Evolutionary conservation across 805 yeast genomes (phyloP).

Genomic region (Pichia occidentalis): DNA sequence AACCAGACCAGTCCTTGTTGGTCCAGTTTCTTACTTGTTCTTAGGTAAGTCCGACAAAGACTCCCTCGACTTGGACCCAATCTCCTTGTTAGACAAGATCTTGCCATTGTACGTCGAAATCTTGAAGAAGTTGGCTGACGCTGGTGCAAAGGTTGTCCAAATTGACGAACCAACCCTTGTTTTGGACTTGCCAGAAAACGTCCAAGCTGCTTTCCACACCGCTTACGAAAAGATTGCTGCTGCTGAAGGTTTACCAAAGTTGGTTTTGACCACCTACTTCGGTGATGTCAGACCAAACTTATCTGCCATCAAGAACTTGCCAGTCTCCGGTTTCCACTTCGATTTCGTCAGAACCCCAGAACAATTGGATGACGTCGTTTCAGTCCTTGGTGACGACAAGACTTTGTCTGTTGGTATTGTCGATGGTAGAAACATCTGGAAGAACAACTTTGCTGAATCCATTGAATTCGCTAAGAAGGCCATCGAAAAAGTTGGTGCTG

Average conservation of each 20-base stretch:
- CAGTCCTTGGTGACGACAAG: constrained; percentile 63
- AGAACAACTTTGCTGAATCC: constrained; percentile 88
- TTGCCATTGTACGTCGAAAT: constrained; percentile 91
- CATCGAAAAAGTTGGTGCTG: constrained; percentile 75
- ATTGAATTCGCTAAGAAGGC: constrained; percentile 77
- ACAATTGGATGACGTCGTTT: constrained; percentile 80
- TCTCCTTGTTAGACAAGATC: constrained; percentile 79
- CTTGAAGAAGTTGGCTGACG: constrained; percentile 78
- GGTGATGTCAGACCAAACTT: constrained; percentile 98
- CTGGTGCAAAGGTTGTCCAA: constrained; percentile 94
- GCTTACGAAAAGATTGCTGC: constrained; percentile 75
- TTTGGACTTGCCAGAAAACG: constrained; percentile 79
- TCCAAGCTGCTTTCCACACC: constrained; percentile 79
- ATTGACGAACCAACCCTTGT: constrained; percentile 97
- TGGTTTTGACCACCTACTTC: constrained; percentile 86
- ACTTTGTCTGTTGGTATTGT: constrained; percentile 92
- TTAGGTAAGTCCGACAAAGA: constrained; percentile 99
- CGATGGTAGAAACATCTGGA: constrained; percentile 99
- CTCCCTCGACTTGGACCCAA: constrained; percentile 90
- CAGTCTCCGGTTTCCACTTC: constrained; percentile 93
- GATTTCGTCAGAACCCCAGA: constrained; percentile 96
- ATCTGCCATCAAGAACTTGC: constrained; percentile 78
- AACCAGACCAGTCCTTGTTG: constrained; percentile 95
- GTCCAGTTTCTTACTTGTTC: constrained; percentile 92
- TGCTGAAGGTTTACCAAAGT: constrained; percentile 66